Conservation (phyloP, 139 green algal species). For the Nannochloris sp. region DNA sequence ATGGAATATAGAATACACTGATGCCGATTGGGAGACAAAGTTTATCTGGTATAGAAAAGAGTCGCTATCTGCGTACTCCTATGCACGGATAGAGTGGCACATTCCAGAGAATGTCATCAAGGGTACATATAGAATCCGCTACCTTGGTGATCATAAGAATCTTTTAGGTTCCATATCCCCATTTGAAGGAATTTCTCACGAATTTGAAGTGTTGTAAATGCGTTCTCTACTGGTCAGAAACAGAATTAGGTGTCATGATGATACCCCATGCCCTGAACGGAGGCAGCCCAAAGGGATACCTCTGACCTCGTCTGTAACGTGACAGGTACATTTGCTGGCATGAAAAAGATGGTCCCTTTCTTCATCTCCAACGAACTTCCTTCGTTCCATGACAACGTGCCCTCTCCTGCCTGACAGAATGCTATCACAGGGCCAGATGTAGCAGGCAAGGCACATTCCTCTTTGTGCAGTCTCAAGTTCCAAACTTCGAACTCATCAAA, state of each 20-base stretch:
- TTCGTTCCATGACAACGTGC: neutral
- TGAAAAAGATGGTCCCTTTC: slow-evolving; percentile 26
- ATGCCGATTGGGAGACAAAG: slow-evolving; percentile 54
- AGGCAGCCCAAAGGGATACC: slow-evolving; percentile 12
- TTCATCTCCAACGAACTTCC: neutral
- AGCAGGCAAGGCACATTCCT: neutral
- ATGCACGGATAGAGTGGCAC: slow-evolving; percentile 52
- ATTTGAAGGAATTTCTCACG: slow-evolving; percentile 30
- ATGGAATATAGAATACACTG: slow-evolving; percentile 44
- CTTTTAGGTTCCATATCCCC: slow-evolving; percentile 28
- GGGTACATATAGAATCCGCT: slow-evolving; percentile 56
- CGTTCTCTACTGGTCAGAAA: neutral
- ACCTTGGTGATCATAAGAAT: slow-evolving; percentile 61
- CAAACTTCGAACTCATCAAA: slow-evolving; percentile 96
- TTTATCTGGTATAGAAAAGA: slow-evolving; percentile 45
- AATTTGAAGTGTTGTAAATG: slow-evolving; percentile 5
- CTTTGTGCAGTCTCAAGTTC: slow-evolving; percentile 40
- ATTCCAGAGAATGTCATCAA: slow-evolving; percentile 29
- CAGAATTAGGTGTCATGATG: neutral
- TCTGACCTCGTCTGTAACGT: slow-evolving; percentile 1
- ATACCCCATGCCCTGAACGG: slow-evolving; percentile 20
- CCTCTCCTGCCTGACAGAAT: neutral
- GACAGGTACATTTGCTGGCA: slow-evolving; percentile 16
- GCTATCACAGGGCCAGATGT: neutral
- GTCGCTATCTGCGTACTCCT: slow-evolving; percentile 47